A percentile compares a stretch with the other conserved stretches of the same genome.
Evolutionary conservation across 2,329 filamentous ascomycete species (phyloP).

Genomic region (Ilyonectria destructans): DNA sequence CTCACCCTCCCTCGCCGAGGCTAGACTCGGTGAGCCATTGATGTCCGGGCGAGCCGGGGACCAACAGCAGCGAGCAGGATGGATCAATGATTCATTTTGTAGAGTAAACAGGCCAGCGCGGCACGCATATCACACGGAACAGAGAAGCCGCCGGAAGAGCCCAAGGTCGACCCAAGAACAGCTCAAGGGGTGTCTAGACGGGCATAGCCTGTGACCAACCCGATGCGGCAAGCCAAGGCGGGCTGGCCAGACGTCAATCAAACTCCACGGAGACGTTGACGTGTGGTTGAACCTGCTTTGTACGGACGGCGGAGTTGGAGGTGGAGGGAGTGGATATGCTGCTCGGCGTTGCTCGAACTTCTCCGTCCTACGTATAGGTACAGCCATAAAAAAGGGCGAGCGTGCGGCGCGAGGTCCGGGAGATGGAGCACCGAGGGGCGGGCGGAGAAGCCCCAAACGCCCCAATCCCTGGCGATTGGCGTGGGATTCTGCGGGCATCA

Average conservation of each 20-base stretch:
- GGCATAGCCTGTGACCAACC: conserved; percentile 3
- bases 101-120: conserved; percentile 17
- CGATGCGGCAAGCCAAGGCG: conserved; percentile 27
- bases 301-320: conserved; percentile 13
- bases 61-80: conserved; percentile 35
- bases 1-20: conserved; percentile 41
- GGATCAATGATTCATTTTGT: conserved; percentile 23
- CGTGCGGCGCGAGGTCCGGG: conserved; percentile 24
- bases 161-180: conserved; percentile 5
- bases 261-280: neutral
- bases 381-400: conserved; percentile 18
- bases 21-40: conserved; percentile 47
- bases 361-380: conserved; percentile 11
- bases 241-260: conserved; percentile 16
- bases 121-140: conserved; percentile 26
- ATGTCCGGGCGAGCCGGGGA: conserved; percentile 45
- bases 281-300: conserved; percentile 28
- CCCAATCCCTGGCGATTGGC: conserved; percentile 28
- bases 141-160: conserved; percentile 11
- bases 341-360: neutral
- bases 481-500: conserved; percentile 29
- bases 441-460: conserved; percentile 19
- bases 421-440: conserved; percentile 31
- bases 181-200: neutral
- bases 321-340: conserved; percentile 9